These are phyloP conservation scores for Ceratobasidium sp. DNA, from an alignment of 1,284 basidiomycete species.

Conservation along the genomic window DNA sequence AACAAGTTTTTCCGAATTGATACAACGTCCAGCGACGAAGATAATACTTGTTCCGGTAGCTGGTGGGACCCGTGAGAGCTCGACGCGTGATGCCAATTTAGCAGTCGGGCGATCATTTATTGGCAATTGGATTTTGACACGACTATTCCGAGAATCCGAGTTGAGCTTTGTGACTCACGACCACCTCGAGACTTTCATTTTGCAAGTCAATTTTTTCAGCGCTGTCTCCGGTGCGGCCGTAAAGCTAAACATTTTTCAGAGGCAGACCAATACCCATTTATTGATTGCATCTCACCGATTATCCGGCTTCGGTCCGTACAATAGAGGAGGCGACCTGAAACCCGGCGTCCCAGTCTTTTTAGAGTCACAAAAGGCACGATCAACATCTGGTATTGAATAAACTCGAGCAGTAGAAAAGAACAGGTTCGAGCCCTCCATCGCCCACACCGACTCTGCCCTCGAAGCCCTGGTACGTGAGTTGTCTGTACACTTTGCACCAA, in stretches of 20 bases:
- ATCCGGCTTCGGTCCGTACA: constrained; percentile 1
- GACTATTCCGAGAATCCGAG: not conserved
- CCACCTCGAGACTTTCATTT: not conserved
- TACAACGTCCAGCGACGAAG: no score
- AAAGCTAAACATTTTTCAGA: no score
- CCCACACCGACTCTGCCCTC: not conserved
- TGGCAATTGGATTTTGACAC: not conserved
- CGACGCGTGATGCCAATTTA: not conserved
- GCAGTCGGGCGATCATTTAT: constrained; percentile 9
- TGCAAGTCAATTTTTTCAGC: no score
- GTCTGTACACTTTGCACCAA: not conserved
- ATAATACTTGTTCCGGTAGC: not conserved
- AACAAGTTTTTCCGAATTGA: no score
- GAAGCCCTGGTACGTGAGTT: not conserved
- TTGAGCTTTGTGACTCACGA: constrained; percentile 8
- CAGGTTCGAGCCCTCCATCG: not conserved
- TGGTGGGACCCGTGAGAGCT: not conserved
- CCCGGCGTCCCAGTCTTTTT: not conserved
- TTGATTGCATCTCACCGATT: not conserved
- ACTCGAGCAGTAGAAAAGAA: not conserved
- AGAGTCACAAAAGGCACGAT: constrained; percentile 14
- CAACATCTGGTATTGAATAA: not conserved
- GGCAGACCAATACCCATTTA: no score
- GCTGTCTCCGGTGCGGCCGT: no score
- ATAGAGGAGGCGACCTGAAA: constrained; percentile 15